Evolutionary conservation across 2,329 filamentous ascomycete species (phyloP), one percentile per base, ranked within the genome.

Genomic region (Phoma sp.): DNA sequence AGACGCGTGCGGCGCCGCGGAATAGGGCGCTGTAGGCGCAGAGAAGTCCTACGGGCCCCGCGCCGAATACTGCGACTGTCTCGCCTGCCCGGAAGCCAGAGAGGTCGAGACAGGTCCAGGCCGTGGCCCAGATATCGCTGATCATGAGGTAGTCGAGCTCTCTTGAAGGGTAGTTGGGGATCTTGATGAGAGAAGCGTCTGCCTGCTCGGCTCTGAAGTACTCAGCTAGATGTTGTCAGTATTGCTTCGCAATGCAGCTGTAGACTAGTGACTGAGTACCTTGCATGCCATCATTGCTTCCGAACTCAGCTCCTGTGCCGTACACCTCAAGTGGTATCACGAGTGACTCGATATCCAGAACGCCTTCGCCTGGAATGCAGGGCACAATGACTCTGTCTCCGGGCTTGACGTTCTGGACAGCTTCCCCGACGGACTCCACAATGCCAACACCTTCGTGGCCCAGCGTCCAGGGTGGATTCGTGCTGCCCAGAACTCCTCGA

Each of bases 71-170:
- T 4, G 39, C 39, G 7, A 41, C 39, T 5, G 39, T 41, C 18
- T 41, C 25, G 39, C 39, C 39, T n/a, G 39, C 39, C 7, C 39
- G 39, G 24, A 41, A 41, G 39, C 39, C 39, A 10, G 39, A 29
- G 5, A 41, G 13, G n/a, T 30, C 25, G 5, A 41, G 25, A 18
- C 39, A 41, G 11, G 24, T 30, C 39, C 39, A 41, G 4, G 39
- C 39, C 2, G 25, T 41, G 2, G 23, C 13, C 39, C 39, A 41
- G 9, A 41, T 41, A 10, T 41, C 39, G n/a, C 39, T 18, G 39
- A 41, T 41, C 39, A 41, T 41, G 13, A 41, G 39, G 25, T 41
- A 41, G 9, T 41, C 39, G 13, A 41, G 39, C n/a, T 29, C 39
- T 30, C 39, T n/a, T 10, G 39, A 41, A 3, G 39, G 39, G 25